phyloP scores from a whole-genome alignment of 2,329 filamentous ascomycete genomes.

The Sporothrix curviconia region DNA sequence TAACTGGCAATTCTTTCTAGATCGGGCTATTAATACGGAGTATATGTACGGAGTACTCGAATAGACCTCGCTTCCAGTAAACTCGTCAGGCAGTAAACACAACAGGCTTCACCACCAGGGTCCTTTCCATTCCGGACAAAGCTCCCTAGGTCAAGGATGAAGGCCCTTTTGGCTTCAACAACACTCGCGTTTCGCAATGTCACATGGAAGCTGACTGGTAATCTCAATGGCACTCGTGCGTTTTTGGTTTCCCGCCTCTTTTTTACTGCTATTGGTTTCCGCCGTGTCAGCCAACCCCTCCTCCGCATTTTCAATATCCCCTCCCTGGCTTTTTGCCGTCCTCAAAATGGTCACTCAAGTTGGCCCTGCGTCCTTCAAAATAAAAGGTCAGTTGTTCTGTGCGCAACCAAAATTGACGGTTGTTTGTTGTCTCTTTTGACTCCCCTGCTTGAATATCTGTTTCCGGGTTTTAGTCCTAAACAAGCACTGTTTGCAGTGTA shows the following conservation, averaged over 20 bases:
- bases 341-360: not conserved
- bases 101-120: no score
- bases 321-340: not conserved
- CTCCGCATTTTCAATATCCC: not conserved
- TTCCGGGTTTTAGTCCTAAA: not conserved
- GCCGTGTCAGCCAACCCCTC: not conserved
- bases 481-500: not conserved
- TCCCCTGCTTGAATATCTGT: not conserved
- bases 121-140: no score
- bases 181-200: no score
- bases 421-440: conserved; percentile 6
- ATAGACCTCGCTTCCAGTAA: no score
- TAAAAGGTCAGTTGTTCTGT: not conserved
- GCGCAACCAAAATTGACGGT: conserved; percentile 1
- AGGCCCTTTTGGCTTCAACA: no score
- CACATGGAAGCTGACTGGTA: no score
- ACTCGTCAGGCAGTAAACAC: no score
- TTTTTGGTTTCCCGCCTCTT: not conserved
- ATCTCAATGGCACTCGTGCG: no score
- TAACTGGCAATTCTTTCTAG: no score
- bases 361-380: not conserved
- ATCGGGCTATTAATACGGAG: no score
- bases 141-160: no score
- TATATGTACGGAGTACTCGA: no score
- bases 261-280: not conserved